Conservation (phyloP, 495 filamentous ascomycete genomes). For the Entonaema liquescens region DNA sequence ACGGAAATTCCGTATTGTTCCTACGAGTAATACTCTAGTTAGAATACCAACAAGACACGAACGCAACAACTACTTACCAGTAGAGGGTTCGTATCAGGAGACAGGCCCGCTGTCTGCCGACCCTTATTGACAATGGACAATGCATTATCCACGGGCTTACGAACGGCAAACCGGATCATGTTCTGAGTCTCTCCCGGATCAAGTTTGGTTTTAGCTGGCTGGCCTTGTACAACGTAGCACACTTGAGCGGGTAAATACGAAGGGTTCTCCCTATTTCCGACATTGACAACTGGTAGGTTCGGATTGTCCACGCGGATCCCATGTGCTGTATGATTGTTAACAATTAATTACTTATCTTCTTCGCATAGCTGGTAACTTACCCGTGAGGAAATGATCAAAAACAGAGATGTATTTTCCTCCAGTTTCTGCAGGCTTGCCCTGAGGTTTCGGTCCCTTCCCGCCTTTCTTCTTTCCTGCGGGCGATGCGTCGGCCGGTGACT, state of each 20-base stretch:
- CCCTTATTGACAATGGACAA: slow-evolving; percentile 64
- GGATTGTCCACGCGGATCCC: slow-evolving; percentile 3
- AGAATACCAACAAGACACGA: not conserved
- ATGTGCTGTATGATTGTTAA: slow-evolving; percentile 6
- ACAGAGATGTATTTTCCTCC: slow-evolving; percentile 60
- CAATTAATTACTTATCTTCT: not conserved
- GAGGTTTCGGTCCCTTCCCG: slow-evolving; percentile 11
- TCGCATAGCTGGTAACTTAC: not conserved
- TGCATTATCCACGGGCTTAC: slow-evolving; percentile 66
- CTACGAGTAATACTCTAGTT: slow-evolving; percentile 3
- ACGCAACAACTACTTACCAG: slow-evolving; percentile 1
- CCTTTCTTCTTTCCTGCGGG: slow-evolving; percentile 12
- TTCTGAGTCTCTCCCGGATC: slow-evolving; percentile 59
- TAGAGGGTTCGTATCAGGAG: not conserved
- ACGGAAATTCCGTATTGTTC: slow-evolving; percentile 60
- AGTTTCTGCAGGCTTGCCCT: slow-evolving; percentile 40
- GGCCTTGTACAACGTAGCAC: slow-evolving; percentile 66
- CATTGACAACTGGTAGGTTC: slow-evolving; percentile 68
- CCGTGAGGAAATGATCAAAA: slow-evolving; percentile 57
- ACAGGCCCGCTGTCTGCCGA: slow-evolving; percentile 24
- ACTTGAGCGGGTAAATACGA: slow-evolving; percentile 69
- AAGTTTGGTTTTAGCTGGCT: slow-evolving; percentile 63
- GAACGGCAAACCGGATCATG: slow-evolving; percentile 71
- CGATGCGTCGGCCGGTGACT: not conserved
- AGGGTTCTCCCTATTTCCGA: slow-evolving; percentile 64